Base-by-base conservation (phyloP, 1,284 basidiomycete genomes). In the Apiotrichum gracile region DNA sequence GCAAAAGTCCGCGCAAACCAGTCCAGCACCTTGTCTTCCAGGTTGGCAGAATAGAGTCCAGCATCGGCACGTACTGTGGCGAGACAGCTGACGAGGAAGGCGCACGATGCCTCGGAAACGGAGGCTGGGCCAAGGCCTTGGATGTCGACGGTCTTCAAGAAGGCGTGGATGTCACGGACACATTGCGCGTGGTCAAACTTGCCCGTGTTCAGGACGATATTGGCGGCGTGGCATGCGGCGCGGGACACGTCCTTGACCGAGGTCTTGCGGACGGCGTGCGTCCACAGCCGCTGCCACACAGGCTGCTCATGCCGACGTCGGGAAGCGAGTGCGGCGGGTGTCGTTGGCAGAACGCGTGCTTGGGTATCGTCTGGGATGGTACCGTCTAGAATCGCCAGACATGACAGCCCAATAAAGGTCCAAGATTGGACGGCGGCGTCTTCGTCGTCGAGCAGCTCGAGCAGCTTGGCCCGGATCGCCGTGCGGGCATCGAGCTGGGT, bases 91-190 rank as follows among this genome's bases (percentile, higher is more conserved):
- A 81, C 75, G 41, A 97, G 78, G 67, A 97, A 87, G 45, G 79
- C 76, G 76, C 91, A 93, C 24, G 92, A 87, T 1, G 91, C 83
- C 64, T 97, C 93, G 62, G 81, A 86, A 0, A 90, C 87, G 60
- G 82, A 84, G 2, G 83, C 76, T 2, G 92, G 91, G 0, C 91
- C 38, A 16, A 40, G 40, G 16, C 25, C 91, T 72, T 94, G 91
- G 16, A 93, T 80, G 61, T 90, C 85, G 51, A 97, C 77, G 61
- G 91, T 87, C 59, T 84, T 85, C 2, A 85, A 79, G 44, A 96
- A 76, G 0, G 78, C 76, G 66, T 91, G 87, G 43, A 96, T 82
- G 65, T 91, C 88, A 1, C 76, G 67, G 13, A 86, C 74, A 34
- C 86, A 73, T 4, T 79, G 79, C 13, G 83, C 81, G 12, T 78